These are phyloP conservation scores for Austroboletus eburneus DNA, from an alignment of 768 basidiomycete species.

Conservation along the genomic window DNA sequence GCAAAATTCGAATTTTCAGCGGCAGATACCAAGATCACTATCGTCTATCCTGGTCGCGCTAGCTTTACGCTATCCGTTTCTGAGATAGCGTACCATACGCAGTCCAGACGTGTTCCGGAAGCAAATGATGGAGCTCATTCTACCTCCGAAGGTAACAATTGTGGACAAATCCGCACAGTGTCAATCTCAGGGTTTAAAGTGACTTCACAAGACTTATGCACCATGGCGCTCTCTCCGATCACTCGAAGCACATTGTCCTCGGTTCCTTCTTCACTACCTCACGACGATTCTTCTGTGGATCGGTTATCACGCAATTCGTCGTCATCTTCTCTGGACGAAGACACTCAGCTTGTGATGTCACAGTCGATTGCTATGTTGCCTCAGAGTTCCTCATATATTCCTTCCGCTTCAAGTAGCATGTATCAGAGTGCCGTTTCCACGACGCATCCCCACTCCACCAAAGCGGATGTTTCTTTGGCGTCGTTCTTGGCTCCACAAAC, in stretches of 20 bases:
- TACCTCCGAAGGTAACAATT: constrained; percentile 5
- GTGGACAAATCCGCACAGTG: constrained; percentile 43
- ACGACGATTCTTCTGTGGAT: constrained; percentile 1
- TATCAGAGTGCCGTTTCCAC: constrained; percentile 71
- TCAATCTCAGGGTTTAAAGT: constrained; percentile 54
- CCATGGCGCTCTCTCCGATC: constrained; percentile 13
- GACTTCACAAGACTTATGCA: constrained; percentile 43
- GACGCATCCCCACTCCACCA: background rate
- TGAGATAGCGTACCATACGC: constrained; percentile 56
- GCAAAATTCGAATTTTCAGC: constrained; percentile 77
- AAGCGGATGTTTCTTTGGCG: background rate
- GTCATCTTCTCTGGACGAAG: constrained; percentile 61
- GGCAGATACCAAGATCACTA: constrained; percentile 58
- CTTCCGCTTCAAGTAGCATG: constrained; percentile 61
- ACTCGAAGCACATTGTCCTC: constrained; percentile 26
- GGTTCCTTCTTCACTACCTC: constrained; percentile 16
- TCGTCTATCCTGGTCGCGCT: constrained; percentile 62
- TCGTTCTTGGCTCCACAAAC: background rate
- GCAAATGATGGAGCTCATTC: constrained; percentile 26
- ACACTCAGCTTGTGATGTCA: constrained; percentile 63
- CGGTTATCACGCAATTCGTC: constrained; percentile 47
- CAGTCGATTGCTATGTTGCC: constrained; percentile 68
- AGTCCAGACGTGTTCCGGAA: constrained; percentile 4
- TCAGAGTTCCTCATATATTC: constrained; percentile 40
- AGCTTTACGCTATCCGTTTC: constrained; percentile 57